Base-by-base conservation (phyloP, 1,139 yeast species). In the Candida sp. region DNA sequence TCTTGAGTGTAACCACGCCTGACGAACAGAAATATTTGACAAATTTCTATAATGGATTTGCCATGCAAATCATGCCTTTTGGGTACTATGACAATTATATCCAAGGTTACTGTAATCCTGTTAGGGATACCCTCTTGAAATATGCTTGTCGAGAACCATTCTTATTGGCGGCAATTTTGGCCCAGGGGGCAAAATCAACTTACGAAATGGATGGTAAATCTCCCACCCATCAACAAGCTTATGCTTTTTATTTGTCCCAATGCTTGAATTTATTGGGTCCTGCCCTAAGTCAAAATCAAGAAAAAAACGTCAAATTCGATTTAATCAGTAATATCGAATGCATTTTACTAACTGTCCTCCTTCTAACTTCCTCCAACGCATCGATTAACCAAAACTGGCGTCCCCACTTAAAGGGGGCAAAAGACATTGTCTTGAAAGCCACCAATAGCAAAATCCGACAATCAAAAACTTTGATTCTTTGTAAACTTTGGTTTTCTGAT, bases 341-440 rank as follows among this genome's bases (percentile, higher is more conserved):
- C 0, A 78, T 84, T 49, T 66, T 83, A 9, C 57, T 83, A 29
- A 82, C 88, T 0, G 84, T 82, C 1, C 64, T 84, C 15, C 61
- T 84, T 38, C 61, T 84, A 34, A 82, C 88, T 0, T 75, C 85
- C 48, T 84, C 83, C 44, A 81, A 84, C 54, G 87, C 87, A 0
- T 69, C 82, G n/a, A 70, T 81, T 1, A 76, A 77, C 55, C 79
- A 80, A 41, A 77, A 79, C 49, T 84, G 89, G 89, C 68, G 88
- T 49, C 81, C 87, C 0, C 89, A 83, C 63, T 62, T 84, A 42
- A 69, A 77, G 49, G 88, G 87, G 22, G 88, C 87, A 0, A 81
- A 82, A 45, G 85, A 81, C 49, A 63, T 83, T 12, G 63, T 80
- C 36, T 64, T 82, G 43, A 79, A 79, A 46, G 70, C 77, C 19